These are phyloP conservation scores for Hygrophorus pudorinus DNA, from an alignment of 768 basidiomycete species.

Conservation along the genomic window DNA sequence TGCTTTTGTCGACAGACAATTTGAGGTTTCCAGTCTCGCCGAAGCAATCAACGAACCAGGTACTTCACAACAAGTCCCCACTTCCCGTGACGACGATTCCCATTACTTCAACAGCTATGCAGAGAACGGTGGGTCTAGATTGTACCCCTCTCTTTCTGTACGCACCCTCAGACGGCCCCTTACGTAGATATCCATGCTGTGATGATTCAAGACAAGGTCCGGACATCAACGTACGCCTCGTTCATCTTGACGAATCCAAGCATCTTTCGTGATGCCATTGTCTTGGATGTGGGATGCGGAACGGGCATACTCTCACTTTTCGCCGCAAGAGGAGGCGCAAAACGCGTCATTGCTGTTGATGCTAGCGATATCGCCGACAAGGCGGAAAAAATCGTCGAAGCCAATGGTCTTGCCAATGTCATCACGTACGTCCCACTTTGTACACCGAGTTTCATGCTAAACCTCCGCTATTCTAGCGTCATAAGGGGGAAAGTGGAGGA, in stretches of 20 bases:
- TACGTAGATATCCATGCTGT: slow-evolving; percentile 81
- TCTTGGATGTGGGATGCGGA: slow-evolving; percentile 94
- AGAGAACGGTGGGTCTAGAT: slow-evolving; percentile 58
- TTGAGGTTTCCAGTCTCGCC: slow-evolving; percentile 35
- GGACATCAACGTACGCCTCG: slow-evolving; percentile 86
- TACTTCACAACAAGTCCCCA: slow-evolving; percentile 14
- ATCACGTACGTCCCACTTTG: slow-evolving; percentile 36
- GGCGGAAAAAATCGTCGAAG: slow-evolving; percentile 68
- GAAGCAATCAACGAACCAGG: slow-evolving; percentile 31
- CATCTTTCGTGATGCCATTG: slow-evolving; percentile 75
- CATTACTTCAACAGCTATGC: slow-evolving; percentile 92
- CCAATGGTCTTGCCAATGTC: slow-evolving; percentile 59
- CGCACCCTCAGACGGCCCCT: not conserved
- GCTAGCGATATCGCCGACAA: slow-evolving; percentile 77
- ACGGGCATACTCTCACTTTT: slow-evolving; percentile 90
- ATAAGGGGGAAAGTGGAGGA: slow-evolving; percentile 89
- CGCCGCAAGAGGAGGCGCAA: slow-evolving; percentile 83
- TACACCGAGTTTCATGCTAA: not conserved
- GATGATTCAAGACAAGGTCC: slow-evolving; percentile 93
- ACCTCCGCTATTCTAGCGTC: slow-evolving; percentile 27
- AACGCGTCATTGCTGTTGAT: slow-evolving; percentile 85
- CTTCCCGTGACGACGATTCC: slow-evolving; percentile 74
- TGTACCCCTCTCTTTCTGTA: not conserved
- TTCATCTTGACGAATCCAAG: slow-evolving; percentile 80
- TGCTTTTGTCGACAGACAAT: slow-evolving; percentile 39